Percentiles rank a stretch among this genome's conserved stretches.
phyloP scores from a whole-genome alignment of 495 filamentous ascomycete species.

The Cairneyella variabilis region DNA sequence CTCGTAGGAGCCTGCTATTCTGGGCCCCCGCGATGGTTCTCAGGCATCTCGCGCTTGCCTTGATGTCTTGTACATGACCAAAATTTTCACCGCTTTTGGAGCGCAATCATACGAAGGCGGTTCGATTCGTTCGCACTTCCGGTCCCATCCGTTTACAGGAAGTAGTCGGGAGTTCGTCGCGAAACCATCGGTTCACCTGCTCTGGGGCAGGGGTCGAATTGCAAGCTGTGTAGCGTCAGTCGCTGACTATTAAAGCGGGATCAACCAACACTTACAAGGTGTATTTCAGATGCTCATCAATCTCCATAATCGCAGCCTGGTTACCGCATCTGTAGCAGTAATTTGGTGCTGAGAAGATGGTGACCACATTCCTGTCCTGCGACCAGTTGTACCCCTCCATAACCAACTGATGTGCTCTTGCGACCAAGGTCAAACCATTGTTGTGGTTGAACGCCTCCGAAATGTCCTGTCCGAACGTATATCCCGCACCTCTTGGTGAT shows the following conservation, averaged over 20 bases:
- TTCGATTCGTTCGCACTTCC: too few species aligned
- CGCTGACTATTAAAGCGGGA: constrained; percentile 3
- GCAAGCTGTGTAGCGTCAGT: constrained; percentile 60
- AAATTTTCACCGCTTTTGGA: constrained; percentile 20
- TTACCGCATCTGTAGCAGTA: constrained; percentile 99
- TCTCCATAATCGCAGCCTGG: constrained; percentile 99
- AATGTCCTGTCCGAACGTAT: constrained; percentile 99
- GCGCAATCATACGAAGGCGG: too few species aligned
- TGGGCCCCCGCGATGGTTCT: background rate
- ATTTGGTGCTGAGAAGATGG: constrained; percentile 89
- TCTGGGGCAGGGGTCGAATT: constrained; percentile 97
- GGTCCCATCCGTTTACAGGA: constrained; percentile 72
- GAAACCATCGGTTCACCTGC: constrained; percentile 99
- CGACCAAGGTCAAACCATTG: constrained; percentile 94
- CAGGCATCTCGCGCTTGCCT: too few species aligned
- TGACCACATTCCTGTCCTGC: constrained; percentile 93
- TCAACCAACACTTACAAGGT: constrained; percentile 77
- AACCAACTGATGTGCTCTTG: constrained; percentile 95
- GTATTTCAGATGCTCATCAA: constrained; percentile 98
- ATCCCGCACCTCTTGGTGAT: constrained; percentile 92
- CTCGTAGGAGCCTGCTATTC: too few species aligned
- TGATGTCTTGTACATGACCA: constrained; percentile 19
- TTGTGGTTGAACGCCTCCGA: constrained; percentile 99
- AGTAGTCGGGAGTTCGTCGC: constrained; percentile 94
- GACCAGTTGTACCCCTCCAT: constrained; percentile 99